Conservation (phyloP, 2,329 filamentous ascomycete genomes). For the Plenodomus biglobosus region DNA sequence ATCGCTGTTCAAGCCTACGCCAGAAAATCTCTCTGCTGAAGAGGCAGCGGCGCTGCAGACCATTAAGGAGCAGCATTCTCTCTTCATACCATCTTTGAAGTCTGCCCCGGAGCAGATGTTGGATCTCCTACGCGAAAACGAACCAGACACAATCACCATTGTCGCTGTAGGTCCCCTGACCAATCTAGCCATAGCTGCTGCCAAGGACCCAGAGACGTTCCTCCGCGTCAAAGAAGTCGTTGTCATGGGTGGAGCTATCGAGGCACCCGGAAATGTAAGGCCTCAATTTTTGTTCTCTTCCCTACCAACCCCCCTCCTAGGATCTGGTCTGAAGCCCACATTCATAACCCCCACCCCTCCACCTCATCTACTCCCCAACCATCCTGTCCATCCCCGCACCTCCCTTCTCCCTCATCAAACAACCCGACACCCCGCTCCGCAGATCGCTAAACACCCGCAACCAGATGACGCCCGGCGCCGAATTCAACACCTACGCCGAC, state of each 20-base stretch:
- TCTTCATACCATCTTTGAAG: conserved; percentile 73
- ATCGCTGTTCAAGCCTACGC: conserved; percentile 45
- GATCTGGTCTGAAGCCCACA: conserved; percentile 7
- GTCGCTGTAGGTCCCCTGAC: conserved; percentile 88
- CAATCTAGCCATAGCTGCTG: conserved; percentile 87
- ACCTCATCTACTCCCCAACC: conserved; percentile 20
- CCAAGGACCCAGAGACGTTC: conserved; percentile 86
- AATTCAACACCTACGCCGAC: conserved; percentile 96
- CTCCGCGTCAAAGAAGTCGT: conserved; percentile 86
- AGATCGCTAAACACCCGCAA: conserved; percentile 37
- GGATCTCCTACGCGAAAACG: conserved; percentile 78
- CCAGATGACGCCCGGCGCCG: conserved; percentile 72
- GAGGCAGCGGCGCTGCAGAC: conserved; percentile 42
- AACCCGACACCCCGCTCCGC: conserved; percentile 39
- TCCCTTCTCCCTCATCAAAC: conserved; percentile 44
- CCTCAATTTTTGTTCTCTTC: neutral
- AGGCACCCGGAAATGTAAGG: conserved; percentile 71
- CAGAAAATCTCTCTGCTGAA: conserved; percentile 33
- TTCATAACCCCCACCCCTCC: conserved; percentile 23
- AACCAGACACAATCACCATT: conserved; percentile 82
- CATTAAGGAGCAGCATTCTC: conserved; percentile 45
- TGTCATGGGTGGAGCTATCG: conserved; percentile 90
- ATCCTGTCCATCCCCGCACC: conserved; percentile 30
- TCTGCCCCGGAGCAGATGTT: conserved; percentile 85
- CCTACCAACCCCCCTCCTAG: conserved; percentile 1